phyloP scores from a whole-genome alignment of 2,329 filamentous ascomycete species.

The Sphaerulina musiva region DNA sequence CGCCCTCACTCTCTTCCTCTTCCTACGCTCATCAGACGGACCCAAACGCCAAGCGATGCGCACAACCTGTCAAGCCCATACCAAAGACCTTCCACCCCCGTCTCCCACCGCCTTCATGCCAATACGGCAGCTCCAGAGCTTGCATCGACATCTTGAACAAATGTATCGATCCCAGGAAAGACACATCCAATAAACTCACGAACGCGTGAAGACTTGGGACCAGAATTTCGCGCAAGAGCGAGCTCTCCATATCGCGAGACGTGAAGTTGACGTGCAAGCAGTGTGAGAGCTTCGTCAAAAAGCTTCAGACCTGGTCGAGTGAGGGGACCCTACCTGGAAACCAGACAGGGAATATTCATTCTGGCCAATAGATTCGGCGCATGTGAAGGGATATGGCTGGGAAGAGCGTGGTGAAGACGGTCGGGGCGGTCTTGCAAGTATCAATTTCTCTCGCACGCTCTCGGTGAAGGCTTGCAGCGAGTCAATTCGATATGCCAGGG shows the following conservation, averaged over 20 bases:
- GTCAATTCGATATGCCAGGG: too few relatives aligned
- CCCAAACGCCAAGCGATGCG: not conserved
- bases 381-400: too few relatives aligned
- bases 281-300: not conserved
- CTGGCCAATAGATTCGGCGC: too few relatives aligned
- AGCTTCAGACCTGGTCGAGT: not conserved
- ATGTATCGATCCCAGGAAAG: not conserved
- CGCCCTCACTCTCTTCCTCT: not conserved
- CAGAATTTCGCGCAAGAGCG: not conserved
- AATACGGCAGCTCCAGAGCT: not conserved
- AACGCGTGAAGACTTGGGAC: not conserved
- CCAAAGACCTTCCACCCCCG: too few relatives aligned
- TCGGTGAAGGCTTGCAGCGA: too few relatives aligned
- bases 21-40: not conserved
- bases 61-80: not conserved
- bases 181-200: not conserved
- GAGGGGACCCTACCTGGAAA: not conserved
- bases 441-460: too few relatives aligned
- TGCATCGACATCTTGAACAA: not conserved
- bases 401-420: too few relatives aligned
- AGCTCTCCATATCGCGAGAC: not conserved
- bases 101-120: not conserved
- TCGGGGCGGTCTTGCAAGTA: too few relatives aligned
- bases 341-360: too few relatives aligned
- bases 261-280: slow-evolving; percentile 3